Evolutionary conservation across 2,329 filamentous ascomycete species (phyloP).

Genomic region (Pseudonectria foliicola): DNA sequence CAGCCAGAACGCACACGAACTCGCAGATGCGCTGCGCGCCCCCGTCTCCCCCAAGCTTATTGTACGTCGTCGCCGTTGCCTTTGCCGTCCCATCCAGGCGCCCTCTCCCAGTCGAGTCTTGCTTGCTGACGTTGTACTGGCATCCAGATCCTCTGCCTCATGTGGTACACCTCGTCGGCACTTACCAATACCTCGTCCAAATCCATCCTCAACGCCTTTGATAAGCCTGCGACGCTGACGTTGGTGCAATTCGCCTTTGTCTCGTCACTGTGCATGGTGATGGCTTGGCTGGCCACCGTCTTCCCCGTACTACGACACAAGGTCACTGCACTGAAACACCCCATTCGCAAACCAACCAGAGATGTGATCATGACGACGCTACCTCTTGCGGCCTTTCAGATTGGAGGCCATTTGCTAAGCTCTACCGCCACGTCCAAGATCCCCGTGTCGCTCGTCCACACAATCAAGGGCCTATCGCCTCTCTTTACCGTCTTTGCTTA

Average conservation of each 20-base stretch:
- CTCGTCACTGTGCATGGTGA: conserved; percentile 74
- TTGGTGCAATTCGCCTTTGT: conserved; percentile 92
- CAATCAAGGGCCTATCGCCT: conserved; percentile 94
- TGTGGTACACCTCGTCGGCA: conserved; percentile 95
- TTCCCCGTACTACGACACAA: conserved; percentile 64
- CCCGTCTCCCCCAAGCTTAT: conserved; percentile 83
- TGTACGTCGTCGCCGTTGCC: conserved; percentile 42
- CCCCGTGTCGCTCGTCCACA: conserved; percentile 93
- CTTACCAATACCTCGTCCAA: conserved; percentile 97
- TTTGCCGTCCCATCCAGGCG: neutral
- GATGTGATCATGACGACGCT: conserved; percentile 82
- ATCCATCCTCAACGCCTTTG: conserved; percentile 85
- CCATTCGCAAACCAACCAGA: conserved; percentile 71
- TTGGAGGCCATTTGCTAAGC: conserved; percentile 86
- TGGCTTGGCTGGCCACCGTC: conserved; percentile 66
- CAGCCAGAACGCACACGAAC: conserved; percentile 86
- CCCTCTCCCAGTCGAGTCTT: conserved; percentile 4
- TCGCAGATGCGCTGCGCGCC: conserved; percentile 83
- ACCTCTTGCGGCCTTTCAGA: conserved; percentile 88
- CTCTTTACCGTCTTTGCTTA: conserved; percentile 94
- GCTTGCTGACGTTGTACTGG: conserved; percentile 21
- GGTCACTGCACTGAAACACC: conserved; percentile 74
- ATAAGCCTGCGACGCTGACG: conserved; percentile 85
- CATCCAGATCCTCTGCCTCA: conserved; percentile 67
- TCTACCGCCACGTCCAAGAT: conserved; percentile 92